A percentile compares a stretch with the other conserved stretches of the same genome.
Conservation (phyloP, 192 early-diverging fungal species). For the Funneliformis mosseae region DNA sequence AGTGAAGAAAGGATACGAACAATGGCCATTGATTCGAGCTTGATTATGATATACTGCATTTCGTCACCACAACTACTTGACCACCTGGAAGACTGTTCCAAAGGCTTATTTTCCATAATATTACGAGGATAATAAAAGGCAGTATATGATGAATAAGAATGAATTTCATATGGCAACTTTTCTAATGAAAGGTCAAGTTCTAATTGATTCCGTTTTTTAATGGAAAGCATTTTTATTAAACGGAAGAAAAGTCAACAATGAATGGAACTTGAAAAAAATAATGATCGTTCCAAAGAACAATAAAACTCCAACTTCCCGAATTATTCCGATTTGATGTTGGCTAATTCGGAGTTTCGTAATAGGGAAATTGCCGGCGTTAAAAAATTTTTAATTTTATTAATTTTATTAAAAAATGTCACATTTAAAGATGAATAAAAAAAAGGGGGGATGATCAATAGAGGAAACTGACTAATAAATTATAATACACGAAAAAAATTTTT, state of each 20-base stretch:
- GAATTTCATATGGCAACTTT: conserved; percentile 62
- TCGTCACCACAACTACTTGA: conserved; percentile 85
- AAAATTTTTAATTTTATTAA: too few relatives aligned
- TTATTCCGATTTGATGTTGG: too few relatives aligned
- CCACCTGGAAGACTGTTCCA: conserved; percentile 92
- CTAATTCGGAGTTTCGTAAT: too few relatives aligned
- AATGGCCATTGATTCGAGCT: conserved; percentile 81
- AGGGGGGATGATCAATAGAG: too few relatives aligned
- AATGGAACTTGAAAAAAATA: too few relatives aligned
- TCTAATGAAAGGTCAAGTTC: neutral
- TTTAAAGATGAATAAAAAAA: too few relatives aligned
- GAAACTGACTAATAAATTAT: too few relatives aligned
- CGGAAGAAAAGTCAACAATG: neutral
- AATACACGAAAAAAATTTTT: too few relatives aligned
- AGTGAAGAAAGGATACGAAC: conserved; percentile 63
- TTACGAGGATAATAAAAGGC: conserved; percentile 84
- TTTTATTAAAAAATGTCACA: too few relatives aligned
- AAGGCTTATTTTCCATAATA: conserved; percentile 80
- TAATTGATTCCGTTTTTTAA: conserved; percentile 5
- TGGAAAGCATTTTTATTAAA: conserved; percentile 6
- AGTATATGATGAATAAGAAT: conserved; percentile 80
- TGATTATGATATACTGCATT: conserved; percentile 88
- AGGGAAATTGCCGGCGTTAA: too few relatives aligned
- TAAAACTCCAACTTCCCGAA: too few relatives aligned
- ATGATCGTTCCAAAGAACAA: too few relatives aligned